Evolutionary conservation across 2,329 filamentous ascomycete species (phyloP).

Genomic region (Aureobasidium mangrovei): DNA sequence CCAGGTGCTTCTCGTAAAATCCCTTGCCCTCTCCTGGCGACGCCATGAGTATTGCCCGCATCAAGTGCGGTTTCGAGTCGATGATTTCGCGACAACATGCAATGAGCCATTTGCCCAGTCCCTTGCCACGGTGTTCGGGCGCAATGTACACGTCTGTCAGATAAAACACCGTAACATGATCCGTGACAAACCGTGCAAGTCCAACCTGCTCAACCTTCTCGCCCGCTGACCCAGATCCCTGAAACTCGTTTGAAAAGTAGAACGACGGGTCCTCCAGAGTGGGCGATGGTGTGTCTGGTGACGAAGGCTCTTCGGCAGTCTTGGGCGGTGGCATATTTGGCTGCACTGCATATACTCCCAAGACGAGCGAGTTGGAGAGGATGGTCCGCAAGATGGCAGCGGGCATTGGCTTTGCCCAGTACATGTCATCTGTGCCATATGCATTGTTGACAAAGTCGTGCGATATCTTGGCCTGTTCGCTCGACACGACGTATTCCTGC

Average conservation of each 20-base stretch:
- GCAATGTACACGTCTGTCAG: constrained; percentile 23
- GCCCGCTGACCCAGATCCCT: neutral
- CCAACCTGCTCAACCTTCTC: constrained; percentile 21
- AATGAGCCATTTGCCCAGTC: constrained; percentile 22
- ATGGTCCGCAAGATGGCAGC: constrained; percentile 17
- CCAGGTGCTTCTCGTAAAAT: constrained; percentile 20
- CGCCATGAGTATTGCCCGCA: constrained; percentile 20
- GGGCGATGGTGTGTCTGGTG: constrained; percentile 21
- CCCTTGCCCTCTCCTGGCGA: constrained; percentile 15
- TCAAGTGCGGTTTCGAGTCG: constrained; percentile 17
- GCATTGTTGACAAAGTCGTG: constrained; percentile 22
- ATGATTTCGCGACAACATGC: constrained; percentile 19
- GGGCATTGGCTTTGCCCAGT: constrained; percentile 23
- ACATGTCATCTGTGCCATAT: constrained; percentile 23
- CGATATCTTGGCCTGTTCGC: constrained; percentile 16
- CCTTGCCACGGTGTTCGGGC: constrained; percentile 17
- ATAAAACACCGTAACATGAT: constrained; percentile 22
- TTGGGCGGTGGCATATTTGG: constrained; percentile 11
- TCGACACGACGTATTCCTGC: constrained; percentile 18
- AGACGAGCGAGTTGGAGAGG: constrained; percentile 22
- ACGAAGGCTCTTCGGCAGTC: constrained; percentile 16
- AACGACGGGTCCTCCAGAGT: constrained; percentile 15
- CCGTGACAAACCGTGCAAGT: constrained; percentile 23
- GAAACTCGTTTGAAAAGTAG: constrained; percentile 4
- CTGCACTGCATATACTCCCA: constrained; percentile 21